A percentile compares a stretch with the other conserved stretches of the same genome.
Conservation (phyloP, 306 rosid species). For the Lablab purpureus region DNA sequence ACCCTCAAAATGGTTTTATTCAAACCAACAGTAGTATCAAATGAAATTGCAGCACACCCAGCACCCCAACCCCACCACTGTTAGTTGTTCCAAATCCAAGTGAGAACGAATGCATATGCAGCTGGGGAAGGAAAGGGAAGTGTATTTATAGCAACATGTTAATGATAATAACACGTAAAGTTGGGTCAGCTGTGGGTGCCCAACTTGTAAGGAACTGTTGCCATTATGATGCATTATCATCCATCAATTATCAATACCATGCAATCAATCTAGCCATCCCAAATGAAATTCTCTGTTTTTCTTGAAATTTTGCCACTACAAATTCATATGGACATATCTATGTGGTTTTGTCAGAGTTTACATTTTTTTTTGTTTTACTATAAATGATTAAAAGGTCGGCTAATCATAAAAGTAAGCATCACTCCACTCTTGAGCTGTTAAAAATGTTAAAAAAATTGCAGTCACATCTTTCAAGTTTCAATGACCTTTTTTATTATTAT, state of each 20-base stretch:
- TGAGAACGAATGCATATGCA: not conserved
- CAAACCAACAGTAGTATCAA: not conserved
- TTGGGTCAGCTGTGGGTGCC: not conserved
- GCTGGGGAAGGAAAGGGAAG: not conserved
- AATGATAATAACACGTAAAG: not conserved
- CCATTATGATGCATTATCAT: not conserved
- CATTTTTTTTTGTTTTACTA: not conserved
- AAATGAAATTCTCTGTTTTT: not conserved
- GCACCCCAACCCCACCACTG: not conserved
- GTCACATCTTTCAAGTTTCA: not conserved
- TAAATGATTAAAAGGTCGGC: not conserved
- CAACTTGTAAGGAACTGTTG: conserved; percentile 11
- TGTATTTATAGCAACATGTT: conserved; percentile 22
- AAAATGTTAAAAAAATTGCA: not conserved
- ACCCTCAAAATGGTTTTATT: not conserved
- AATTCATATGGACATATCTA: not conserved
- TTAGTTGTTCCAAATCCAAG: not conserved
- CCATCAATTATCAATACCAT: not conserved
- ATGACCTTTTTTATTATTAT: not conserved
- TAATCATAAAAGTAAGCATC: not conserved
- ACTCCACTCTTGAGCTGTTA: not conserved
- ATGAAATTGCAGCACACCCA: not conserved
- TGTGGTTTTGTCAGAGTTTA: not conserved
- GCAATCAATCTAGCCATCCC: not conserved
- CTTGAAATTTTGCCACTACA: not conserved